Evolutionary conservation across 1,139 yeast species (phyloP).

Genomic region (Sugiyamaella paludigena): DNA sequence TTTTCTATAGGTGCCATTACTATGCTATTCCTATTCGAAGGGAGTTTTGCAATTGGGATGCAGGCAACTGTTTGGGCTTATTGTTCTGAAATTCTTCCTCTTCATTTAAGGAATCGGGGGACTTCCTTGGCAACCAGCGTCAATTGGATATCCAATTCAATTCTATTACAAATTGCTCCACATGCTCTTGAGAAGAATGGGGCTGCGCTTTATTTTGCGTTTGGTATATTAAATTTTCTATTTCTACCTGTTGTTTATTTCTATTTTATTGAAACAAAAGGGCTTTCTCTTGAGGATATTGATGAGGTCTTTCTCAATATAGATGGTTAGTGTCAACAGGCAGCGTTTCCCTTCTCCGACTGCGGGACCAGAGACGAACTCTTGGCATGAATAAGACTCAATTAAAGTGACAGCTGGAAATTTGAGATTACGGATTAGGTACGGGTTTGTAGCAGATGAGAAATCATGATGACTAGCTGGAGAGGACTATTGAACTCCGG

Average conservation of each 20-base stretch:
- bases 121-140: conserved; percentile 49
- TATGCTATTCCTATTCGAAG: conserved; percentile 26
- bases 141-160: conserved; percentile 50
- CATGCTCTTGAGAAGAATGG: conserved; percentile 39
- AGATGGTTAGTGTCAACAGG: no score
- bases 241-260: conserved; percentile 45
- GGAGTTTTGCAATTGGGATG: conserved; percentile 52
- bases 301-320: conserved; percentile 41
- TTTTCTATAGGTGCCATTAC: conserved; percentile 14
- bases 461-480: no score
- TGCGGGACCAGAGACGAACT: no score
- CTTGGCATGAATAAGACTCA: no score
- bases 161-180: conserved; percentile 43
- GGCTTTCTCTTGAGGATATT: conserved; percentile 50
- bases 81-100: conserved; percentile 44
- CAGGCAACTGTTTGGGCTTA: conserved; percentile 47
- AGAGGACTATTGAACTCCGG: no score
- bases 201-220: conserved; percentile 38
- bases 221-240: conserved; percentile 34
- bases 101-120: conserved; percentile 52
- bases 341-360: no score
- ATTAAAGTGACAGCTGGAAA: no score
- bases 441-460: no score
- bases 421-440: no score
- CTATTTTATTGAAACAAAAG: conserved; percentile 58